A percentile compares a stretch with the other conserved stretches of the same genome.
phyloP scores from a whole-genome alignment of 768 basidiomycete species.

The Pulveroboletus sp. region DNA sequence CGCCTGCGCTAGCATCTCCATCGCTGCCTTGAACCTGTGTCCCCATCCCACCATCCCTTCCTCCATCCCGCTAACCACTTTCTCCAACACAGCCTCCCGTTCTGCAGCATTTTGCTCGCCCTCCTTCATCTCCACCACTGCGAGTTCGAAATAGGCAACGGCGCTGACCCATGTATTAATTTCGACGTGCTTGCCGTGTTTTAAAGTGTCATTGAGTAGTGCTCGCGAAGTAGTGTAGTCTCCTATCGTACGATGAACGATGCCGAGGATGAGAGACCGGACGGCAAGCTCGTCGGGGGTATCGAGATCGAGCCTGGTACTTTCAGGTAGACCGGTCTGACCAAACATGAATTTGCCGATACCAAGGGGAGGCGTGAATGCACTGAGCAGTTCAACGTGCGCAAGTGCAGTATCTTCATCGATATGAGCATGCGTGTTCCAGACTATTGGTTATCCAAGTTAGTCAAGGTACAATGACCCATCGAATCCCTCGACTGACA shows the following conservation, averaged over 20 bases:
- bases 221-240: constrained; percentile 40
- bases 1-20: constrained; percentile 48
- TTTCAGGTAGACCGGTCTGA: background rate
- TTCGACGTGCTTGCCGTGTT: constrained; percentile 36
- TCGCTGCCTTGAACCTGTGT: constrained; percentile 43
- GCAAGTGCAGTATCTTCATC: constrained; percentile 46
- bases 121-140: constrained; percentile 65
- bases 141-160: constrained; percentile 64
- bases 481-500: constrained; percentile 43
- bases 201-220: constrained; percentile 50
- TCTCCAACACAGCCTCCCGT: constrained; percentile 28
- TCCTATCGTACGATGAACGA: constrained; percentile 55
- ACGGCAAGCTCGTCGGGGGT: constrained; percentile 68
- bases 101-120: constrained; percentile 35
- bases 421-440: constrained; percentile 73
- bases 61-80: constrained; percentile 6
- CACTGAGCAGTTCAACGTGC: constrained; percentile 53
- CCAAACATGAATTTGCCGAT: constrained; percentile 28
- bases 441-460: constrained; percentile 43
- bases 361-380: constrained; percentile 43
- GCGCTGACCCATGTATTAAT: constrained; percentile 65
- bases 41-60: constrained; percentile 38
- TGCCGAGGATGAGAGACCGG: constrained; percentile 64
- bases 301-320: constrained; percentile 44
- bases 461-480: background rate